Evolutionary conservation across 768 basidiomycete genomes (phyloP).

Genomic region (Russula vinacea): DNA sequence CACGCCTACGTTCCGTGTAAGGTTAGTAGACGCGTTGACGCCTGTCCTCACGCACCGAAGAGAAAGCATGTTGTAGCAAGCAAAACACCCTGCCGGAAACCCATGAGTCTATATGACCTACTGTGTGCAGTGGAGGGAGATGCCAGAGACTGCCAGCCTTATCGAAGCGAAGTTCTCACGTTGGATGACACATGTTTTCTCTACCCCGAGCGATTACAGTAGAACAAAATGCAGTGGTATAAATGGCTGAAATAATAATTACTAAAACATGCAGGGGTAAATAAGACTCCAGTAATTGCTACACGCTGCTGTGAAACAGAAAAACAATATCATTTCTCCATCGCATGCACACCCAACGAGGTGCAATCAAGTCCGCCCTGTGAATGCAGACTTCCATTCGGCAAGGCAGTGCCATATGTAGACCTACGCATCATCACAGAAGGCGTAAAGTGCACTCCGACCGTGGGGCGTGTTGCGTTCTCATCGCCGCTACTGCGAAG

Average conservation of each 20-base stretch:
- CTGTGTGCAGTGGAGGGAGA: too few relatives aligned
- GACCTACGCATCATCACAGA: conserved; percentile 19
- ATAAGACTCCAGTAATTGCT: conserved; percentile 25
- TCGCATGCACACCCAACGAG: conserved; percentile 16
- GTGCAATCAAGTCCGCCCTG: conserved; percentile 6
- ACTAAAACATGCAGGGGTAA: conserved; percentile 29
- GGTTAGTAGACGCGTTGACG: conserved; percentile 3
- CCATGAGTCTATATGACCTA: conserved; percentile 55
- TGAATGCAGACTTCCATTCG: conserved; percentile 4
- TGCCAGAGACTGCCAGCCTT: too few relatives aligned
- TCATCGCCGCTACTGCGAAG: conserved; percentile 16
- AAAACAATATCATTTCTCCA: neutral
- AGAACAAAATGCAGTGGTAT: conserved; percentile 22
- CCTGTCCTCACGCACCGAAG: conserved; percentile 55
- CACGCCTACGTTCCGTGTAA: conserved; percentile 49
- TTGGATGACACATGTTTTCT: neutral
- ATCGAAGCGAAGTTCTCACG: conserved; percentile 16
- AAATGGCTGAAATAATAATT: conserved; percentile 29
- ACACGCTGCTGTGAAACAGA: conserved; percentile 19
- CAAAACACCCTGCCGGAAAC: conserved; percentile 86
- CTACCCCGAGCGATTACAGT: conserved; percentile 1
- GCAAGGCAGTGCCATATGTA: conserved; percentile 6
- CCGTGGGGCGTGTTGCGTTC: neutral
- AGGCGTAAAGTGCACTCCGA: neutral
- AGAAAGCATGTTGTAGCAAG: conserved; percentile 87